Evolutionary conservation across 768 basidiomycete species (phyloP).

Genomic region (Suillus alpinus): DNA sequence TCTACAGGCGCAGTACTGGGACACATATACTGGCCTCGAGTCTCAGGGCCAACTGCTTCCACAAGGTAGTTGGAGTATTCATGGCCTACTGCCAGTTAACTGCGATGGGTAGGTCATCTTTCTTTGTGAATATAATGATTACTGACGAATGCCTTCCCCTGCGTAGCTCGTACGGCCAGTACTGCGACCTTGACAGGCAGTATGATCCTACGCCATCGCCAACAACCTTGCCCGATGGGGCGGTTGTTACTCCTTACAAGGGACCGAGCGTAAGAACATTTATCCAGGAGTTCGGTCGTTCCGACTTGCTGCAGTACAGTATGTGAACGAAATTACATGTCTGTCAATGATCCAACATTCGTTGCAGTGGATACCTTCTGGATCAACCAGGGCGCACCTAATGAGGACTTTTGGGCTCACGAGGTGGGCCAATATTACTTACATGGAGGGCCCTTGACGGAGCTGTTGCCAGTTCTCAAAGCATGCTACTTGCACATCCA

Average conservation of each 20-base stretch:
- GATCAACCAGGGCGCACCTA: conserved; percentile 62
- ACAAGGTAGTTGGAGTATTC: conserved; percentile 66
- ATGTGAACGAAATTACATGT: conserved; percentile 18
- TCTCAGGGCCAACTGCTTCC: conserved; percentile 58
- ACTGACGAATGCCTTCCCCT: conserved; percentile 2
- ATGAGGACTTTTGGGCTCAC: conserved; percentile 67
- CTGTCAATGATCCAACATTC: neutral
- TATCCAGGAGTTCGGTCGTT: conserved; percentile 50
- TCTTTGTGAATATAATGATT: neutral
- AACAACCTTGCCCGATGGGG: conserved; percentile 47
- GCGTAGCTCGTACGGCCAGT: conserved; percentile 57
- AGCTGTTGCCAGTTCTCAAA: conserved; percentile 51
- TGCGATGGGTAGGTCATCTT: conserved; percentile 50
- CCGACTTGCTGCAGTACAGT: conserved; percentile 57
- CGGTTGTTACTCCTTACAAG: conserved; percentile 48
- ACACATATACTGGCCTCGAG: conserved; percentile 71
- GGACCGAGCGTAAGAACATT: conserved; percentile 64
- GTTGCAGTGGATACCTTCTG: conserved; percentile 65
- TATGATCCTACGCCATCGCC: conserved; percentile 59
- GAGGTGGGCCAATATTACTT: conserved; percentile 39
- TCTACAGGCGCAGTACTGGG: conserved; percentile 65
- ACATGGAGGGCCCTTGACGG: neutral
- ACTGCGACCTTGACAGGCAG: conserved; percentile 62
- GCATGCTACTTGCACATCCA: conserved; percentile 74
- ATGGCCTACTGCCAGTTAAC: conserved; percentile 77